phyloP scores from a whole-genome alignment of 2,329 filamentous ascomycete species.

The Fusarium sp. region DNA sequence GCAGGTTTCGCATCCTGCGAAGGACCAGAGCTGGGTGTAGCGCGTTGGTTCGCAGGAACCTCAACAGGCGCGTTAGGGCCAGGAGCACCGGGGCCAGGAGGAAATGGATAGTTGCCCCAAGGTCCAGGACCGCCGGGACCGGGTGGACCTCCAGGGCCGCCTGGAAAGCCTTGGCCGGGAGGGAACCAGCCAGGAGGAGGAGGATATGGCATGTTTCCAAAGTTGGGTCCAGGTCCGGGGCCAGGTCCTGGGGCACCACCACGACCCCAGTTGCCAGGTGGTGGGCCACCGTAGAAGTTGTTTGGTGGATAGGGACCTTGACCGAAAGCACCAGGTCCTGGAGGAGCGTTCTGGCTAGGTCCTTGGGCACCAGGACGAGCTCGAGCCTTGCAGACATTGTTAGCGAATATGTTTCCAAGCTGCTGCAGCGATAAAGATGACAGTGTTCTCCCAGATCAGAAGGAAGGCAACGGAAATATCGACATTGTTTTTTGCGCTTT shows the following conservation, averaged over 20 bases:
- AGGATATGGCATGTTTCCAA: constrained; percentile 80
- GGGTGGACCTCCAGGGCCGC: constrained; percentile 61
- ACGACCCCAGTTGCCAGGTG: constrained; percentile 64
- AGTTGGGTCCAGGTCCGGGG: constrained; percentile 61
- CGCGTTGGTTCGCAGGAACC: constrained; percentile 64
- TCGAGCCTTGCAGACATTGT: constrained; percentile 51
- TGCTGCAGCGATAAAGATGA: constrained; percentile 20
- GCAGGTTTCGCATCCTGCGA: constrained; percentile 56
- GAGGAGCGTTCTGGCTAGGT: constrained; percentile 47
- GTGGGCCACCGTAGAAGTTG: constrained; percentile 59
- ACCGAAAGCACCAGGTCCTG: constrained; percentile 52
- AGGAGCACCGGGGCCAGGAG: constrained; percentile 58
- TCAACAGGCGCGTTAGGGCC: constrained; percentile 54
- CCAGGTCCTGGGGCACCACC: constrained; percentile 65
- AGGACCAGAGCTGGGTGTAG: constrained; percentile 57
- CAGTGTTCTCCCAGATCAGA: constrained; percentile 71
- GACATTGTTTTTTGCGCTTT: constrained; percentile 95
- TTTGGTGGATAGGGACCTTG: constrained; percentile 57
- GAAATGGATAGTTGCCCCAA: constrained; percentile 68
- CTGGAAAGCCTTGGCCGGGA: constrained; percentile 76
- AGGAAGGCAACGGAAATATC: constrained; percentile 99
- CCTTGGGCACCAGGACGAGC: constrained; percentile 49
- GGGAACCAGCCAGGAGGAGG: constrained; percentile 82
- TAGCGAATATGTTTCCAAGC: constrained; percentile 43
- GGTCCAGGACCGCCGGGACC: constrained; percentile 70